Percentiles rank a stretch among this genome's conserved stretches.
These are phyloP conservation scores for Blastomyces parvus DNA, from an alignment of 2,329 filamentous ascomycete genomes.

Conservation along the genomic window DNA sequence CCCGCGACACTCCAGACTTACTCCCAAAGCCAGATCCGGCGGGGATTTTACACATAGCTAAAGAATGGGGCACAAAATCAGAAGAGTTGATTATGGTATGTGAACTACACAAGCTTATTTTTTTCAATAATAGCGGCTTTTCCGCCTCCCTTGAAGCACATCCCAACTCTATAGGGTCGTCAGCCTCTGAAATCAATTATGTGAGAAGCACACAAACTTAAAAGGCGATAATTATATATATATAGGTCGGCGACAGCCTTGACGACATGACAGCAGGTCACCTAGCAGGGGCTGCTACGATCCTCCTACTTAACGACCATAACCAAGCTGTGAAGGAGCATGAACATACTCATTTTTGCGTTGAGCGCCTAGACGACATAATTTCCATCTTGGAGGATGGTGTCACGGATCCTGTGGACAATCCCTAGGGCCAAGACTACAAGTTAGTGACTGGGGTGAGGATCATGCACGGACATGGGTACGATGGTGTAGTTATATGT, in stretches of 20 bases:
- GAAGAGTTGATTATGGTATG: slow-evolving; percentile 49
- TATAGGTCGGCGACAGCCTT: slow-evolving; percentile 60
- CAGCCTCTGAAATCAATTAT: neutral
- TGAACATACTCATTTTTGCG: slow-evolving; percentile 65
- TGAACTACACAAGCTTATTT: neutral
- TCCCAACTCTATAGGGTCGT: neutral
- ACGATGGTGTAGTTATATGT: neutral
- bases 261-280: slow-evolving; percentile 90
- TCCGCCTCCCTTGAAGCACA: neutral
- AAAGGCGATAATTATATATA: slow-evolving; percentile 11
- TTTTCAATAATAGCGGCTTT: neutral
- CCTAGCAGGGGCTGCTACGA: slow-evolving; percentile 75
- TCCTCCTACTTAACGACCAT: slow-evolving; percentile 77
- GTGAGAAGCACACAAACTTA: neutral
- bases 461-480: neutral
- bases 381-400: slow-evolving; percentile 65
- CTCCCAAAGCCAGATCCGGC: slow-evolving; percentile 77
- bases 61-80: slow-evolving; percentile 54
- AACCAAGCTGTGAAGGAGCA: slow-evolving; percentile 62
- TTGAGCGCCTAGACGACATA: slow-evolving; percentile 64
- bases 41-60: slow-evolving; percentile 77
- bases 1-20: slow-evolving; percentile 59
- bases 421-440: neutral
- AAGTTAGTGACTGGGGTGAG: neutral
- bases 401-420: slow-evolving; percentile 43